Conservation (phyloP, 2,329 filamentous ascomycete genomes). For the Allantophomopsis lycopodina region DNA sequence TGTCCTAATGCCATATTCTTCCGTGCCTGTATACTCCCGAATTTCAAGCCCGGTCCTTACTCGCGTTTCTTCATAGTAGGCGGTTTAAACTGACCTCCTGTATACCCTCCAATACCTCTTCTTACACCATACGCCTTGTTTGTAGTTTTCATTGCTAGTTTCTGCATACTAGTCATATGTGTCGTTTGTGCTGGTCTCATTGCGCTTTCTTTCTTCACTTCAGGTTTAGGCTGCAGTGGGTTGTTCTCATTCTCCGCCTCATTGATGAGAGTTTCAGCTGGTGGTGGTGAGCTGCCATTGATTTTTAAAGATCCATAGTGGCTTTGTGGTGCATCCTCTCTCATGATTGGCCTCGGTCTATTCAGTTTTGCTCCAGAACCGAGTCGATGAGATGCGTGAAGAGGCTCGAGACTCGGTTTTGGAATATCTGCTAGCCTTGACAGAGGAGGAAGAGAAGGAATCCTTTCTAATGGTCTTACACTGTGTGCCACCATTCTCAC, state of each 20-base stretch:
- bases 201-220: too few relatives aligned
- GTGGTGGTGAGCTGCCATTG: conserved; percentile 13
- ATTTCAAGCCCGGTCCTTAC: too few relatives aligned
- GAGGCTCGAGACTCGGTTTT: neutral
- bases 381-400: neutral
- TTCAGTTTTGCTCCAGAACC: neutral
- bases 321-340: neutral
- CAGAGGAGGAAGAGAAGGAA: neutral
- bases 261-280: conserved; percentile 3
- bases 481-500: neutral
- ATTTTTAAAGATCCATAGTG: conserved; percentile 3
- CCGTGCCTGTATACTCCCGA: too few relatives aligned
- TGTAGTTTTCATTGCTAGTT: too few relatives aligned
- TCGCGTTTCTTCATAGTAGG: too few relatives aligned
- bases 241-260: conserved; percentile 2
- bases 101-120: too few relatives aligned
- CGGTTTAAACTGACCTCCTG: too few relatives aligned
- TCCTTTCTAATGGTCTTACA: neutral
- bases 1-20: too few relatives aligned
- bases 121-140: too few relatives aligned
- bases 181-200: conserved; percentile 7
- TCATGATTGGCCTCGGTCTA: neutral
- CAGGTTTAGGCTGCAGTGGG: neutral
- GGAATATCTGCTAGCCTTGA: neutral
- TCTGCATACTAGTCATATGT: conserved; percentile 11